Evolutionary conservation across 1,139 yeast genomes (phyloP).

Genomic region (Suhomyces kunorum): DNA sequence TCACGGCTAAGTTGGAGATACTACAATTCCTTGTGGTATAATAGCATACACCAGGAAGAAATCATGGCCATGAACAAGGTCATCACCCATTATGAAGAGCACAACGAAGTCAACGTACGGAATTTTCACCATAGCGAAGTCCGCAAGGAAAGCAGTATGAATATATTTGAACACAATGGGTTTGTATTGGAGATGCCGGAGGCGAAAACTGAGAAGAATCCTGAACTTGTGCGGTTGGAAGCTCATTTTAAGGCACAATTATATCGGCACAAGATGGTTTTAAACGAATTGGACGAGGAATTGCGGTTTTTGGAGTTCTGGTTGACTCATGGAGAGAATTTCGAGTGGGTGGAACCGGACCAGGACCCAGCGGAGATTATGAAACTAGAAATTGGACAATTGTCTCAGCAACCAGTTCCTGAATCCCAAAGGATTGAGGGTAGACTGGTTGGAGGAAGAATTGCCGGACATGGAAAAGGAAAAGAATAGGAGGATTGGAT

Average conservation of each 20-base stretch:
- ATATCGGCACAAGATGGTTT: constrained; percentile 31
- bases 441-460: not conserved
- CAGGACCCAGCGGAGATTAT: constrained; percentile 64
- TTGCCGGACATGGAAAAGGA: not conserved
- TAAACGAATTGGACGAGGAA: constrained; percentile 40
- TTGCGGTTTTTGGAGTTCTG: constrained; percentile 40
- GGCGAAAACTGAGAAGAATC: constrained; percentile 11
- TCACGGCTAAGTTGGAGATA: constrained; percentile 41
- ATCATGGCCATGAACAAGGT: constrained; percentile 32
- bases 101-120: constrained; percentile 39
- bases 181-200: constrained; percentile 32
- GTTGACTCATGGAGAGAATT: constrained; percentile 41
- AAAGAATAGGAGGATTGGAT: not conserved
- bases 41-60: constrained; percentile 31
- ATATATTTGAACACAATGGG: constrained; percentile 25
- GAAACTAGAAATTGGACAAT: constrained; percentile 12
- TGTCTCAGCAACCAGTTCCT: not conserved
- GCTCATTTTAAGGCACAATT: constrained; percentile 28
- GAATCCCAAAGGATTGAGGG: not conserved
- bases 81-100: constrained; percentile 42
- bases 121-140: constrained; percentile 42
- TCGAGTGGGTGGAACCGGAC: constrained; percentile 80
- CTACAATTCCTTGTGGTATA: constrained; percentile 27
- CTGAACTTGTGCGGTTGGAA: constrained; percentile 19
- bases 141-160: constrained; percentile 23